Evolutionary conservation across 2,329 filamentous ascomycete genomes (phyloP).

Genomic region (Trichophyton schoenleinii): DNA sequence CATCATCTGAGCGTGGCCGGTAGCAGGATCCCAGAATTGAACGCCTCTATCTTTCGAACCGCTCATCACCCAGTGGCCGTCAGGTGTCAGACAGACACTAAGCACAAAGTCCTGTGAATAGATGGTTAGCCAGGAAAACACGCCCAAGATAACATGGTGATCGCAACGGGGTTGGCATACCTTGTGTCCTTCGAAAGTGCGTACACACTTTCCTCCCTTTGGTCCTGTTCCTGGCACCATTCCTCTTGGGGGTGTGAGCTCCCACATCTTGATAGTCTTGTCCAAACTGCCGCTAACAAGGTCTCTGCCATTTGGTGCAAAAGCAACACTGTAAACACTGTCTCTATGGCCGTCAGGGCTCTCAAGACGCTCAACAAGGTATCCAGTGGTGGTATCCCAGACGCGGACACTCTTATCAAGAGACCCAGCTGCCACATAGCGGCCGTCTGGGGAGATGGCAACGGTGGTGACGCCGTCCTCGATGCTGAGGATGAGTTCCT

Average conservation of each 20-base stretch:
- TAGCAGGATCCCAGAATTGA: constrained; percentile 96
- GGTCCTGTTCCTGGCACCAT: constrained; percentile 53
- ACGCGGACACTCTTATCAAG: constrained; percentile 96
- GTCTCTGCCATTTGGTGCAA: constrained; percentile 83
- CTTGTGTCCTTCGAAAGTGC: constrained; percentile 94
- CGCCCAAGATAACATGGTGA: not conserved
- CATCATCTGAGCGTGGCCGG: constrained; percentile 92
- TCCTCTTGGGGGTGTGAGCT: constrained; percentile 60
- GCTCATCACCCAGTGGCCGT: constrained; percentile 90
- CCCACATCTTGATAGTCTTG: constrained; percentile 99
- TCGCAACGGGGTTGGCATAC: constrained; percentile 37
- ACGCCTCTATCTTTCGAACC: constrained; percentile 95
- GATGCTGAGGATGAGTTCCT: constrained; percentile 75
- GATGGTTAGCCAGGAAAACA: constrained; percentile 11
- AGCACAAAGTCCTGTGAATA: constrained; percentile 74
- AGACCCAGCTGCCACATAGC: constrained; percentile 86
- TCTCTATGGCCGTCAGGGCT: constrained; percentile 92
- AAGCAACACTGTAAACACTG: constrained; percentile 90
- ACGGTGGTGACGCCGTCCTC: constrained; percentile 97
- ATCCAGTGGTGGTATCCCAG: constrained; percentile 81
- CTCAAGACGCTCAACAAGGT: constrained; percentile 80
- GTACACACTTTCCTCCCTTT: constrained; percentile 84
- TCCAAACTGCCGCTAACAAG: constrained; percentile 91
- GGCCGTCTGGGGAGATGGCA: constrained; percentile 88
- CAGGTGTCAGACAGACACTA: constrained; percentile 85